Evolutionary conservation across 805 yeast species (phyloP).

Genomic region (Suhomyces vadensis): DNA sequence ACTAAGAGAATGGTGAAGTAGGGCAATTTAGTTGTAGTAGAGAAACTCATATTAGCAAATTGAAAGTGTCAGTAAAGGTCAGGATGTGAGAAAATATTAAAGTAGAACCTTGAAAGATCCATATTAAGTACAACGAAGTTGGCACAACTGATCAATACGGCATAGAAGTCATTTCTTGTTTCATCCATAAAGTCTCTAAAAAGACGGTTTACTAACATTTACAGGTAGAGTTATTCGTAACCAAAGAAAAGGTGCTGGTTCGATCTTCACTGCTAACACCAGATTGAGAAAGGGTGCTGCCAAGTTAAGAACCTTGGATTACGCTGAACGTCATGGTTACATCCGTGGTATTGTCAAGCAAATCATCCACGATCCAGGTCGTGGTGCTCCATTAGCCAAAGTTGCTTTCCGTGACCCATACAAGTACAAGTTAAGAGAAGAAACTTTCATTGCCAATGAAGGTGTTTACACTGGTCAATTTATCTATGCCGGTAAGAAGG

Average conservation of each 20-base stretch:
- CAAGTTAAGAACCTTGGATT: conserved; percentile 98
- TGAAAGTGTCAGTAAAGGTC: no score
- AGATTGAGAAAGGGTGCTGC: conserved; percentile 99
- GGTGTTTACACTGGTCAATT: conserved; percentile 99
- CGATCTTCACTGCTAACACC: conserved; percentile 99
- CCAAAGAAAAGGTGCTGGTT: conserved; percentile 99
- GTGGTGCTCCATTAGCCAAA: conserved; percentile 99
- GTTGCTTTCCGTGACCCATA: conserved; percentile 99
- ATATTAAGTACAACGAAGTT: no score
- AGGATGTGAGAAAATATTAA: no score
- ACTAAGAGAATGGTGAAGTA: no score
- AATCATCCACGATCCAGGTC: conserved; percentile 98
- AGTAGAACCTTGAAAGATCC: no score
- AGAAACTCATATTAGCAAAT: no score
- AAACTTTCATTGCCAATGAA: conserved; percentile 98
- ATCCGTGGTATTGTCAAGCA: conserved; percentile 98
- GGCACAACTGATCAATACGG: no score
- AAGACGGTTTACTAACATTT: conserved; percentile 13
- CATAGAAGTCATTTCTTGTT: neutral
- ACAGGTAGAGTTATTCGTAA: conserved; percentile 99
- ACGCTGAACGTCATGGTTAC: conserved; percentile 99
- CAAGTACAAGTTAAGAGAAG: conserved; percentile 97
- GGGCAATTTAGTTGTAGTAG: no score
- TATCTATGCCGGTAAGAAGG: conserved; percentile 98
- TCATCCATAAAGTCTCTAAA: neutral